Evolutionary conservation across 352 stramenopile genomes (phyloP), one percentile per base, ranked within the genome.

Genomic region (Pythium apleroticum): DNA sequence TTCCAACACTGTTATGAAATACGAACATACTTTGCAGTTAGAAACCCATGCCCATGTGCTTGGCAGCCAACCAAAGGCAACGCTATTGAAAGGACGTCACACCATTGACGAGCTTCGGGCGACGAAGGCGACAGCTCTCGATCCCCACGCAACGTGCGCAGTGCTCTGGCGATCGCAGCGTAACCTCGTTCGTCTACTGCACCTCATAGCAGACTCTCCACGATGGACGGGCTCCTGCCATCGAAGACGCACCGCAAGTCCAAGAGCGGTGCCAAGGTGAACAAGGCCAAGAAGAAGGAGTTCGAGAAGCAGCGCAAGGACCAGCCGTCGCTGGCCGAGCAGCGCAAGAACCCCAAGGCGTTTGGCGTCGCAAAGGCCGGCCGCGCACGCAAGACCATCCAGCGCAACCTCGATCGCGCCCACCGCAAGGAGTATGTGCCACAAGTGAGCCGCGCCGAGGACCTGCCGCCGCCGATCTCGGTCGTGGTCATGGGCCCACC

Each of bases 371-470:
- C 96, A 55, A 99, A 99, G 69, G 91, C 98, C 52, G 93, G 91
- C 12, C 84, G 93, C 3, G 98, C 97, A 7, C 92, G 98, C 72
- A 96, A 97, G 54, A 97, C 77, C 30, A 97, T 98, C 62, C 98
- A 99, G 86, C 90, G 98, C 59, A 99, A 99, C 63, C 74, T 99
- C 17, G 98, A 99, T 78, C 80, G 92, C 39, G 90, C 88, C 15
- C 97, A 99, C 57, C 93, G 97, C 65, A 99, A 99, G 74, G 97
- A 99, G 76, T 98, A 99, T 76, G 96, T 99, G 41, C 88, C 82
- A 27, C 76, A 97, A 64, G 74, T 84, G 15, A 90, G 96, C 67
- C 84, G 89, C 35, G 78, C 74, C 4, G 85, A 94, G 49, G 90
- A 97, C 33, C 74, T 93, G 22, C 84, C 93, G 48, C 98, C 98